Evolutionary conservation across 108 stramenopile species (phyloP).

Genomic region (Skeletonema grethae): DNA sequence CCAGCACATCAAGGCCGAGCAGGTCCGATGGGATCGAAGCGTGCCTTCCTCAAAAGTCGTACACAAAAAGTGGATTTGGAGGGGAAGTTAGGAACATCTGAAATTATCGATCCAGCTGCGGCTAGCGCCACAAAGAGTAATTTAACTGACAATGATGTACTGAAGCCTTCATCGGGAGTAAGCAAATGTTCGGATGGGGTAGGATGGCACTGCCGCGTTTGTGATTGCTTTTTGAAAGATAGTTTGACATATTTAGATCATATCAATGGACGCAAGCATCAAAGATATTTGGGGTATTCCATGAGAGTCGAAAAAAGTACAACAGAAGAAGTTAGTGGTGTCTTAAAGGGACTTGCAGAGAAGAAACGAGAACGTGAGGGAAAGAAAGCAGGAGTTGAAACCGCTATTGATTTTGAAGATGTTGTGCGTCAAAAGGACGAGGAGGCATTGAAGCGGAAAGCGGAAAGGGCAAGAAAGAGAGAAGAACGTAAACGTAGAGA

Average conservation of each 20-base stretch:
- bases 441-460: slow-evolving; percentile 58
- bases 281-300: slow-evolving; percentile 90
- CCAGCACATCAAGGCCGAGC: slow-evolving; percentile 76
- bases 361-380: slow-evolving; percentile 43
- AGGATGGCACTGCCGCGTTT: slow-evolving; percentile 96
- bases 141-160: slow-evolving; percentile 8
- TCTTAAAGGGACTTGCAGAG: slow-evolving; percentile 49
- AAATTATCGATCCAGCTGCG: slow-evolving; percentile 78
- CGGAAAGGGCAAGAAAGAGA: slow-evolving; percentile 65
- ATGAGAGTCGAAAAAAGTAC: slow-evolving; percentile 94
- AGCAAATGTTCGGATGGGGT: slow-evolving; percentile 70
- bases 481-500: slow-evolving; percentile 71
- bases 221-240: slow-evolving; percentile 95
- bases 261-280: slow-evolving; percentile 96
- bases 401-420: slow-evolving; percentile 51
- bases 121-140: slow-evolving; percentile 46
- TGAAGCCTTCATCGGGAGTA: slow-evolving; percentile 49
- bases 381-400: slow-evolving; percentile 22
- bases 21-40: slow-evolving; percentile 84
- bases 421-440: slow-evolving; percentile 78
- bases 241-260: slow-evolving; percentile 94
- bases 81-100: slow-evolving; percentile 84
- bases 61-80: slow-evolving; percentile 75
- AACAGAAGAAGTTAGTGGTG: slow-evolving; percentile 65
- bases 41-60: slow-evolving; percentile 92